These are phyloP conservation scores for Gynochthodes officinalis DNA, from an alignment of 257 asterid genomes.

Conservation along the genomic window DNA sequence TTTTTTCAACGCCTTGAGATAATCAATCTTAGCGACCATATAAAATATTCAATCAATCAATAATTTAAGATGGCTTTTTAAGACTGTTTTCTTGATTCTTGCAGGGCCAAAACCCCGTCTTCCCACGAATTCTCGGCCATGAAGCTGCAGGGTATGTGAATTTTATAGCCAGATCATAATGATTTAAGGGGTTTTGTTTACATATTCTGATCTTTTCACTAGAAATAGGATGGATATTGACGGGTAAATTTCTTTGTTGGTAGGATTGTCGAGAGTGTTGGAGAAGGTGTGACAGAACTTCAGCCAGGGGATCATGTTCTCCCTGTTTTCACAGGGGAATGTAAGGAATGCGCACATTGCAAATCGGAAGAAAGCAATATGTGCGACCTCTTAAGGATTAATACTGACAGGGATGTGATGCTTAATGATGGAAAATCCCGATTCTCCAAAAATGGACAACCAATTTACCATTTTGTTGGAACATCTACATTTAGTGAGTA, in stretches of 20 bases:
- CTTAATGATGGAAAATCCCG: constrained; percentile 51
- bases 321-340: constrained; percentile 87
- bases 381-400: constrained; percentile 81
- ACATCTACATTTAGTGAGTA: constrained; percentile 76
- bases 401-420: constrained; percentile 72
- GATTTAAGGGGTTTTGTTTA: neutral
- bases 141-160: constrained; percentile 78
- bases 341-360: constrained; percentile 69
- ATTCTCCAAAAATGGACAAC: constrained; percentile 68
- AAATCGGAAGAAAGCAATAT: constrained; percentile 69
- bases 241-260: neutral
- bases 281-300: constrained; percentile 76
- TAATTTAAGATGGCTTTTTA: neutral
- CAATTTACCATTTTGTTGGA: constrained; percentile 73
- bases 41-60: neutral
- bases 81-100: neutral
- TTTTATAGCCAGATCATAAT: neutral
- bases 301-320: constrained; percentile 75
- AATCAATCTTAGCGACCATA: no score
- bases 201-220: neutral
- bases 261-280: constrained; percentile 81
- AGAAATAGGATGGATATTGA: no score
- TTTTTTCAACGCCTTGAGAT: no score
- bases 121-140: constrained; percentile 78
- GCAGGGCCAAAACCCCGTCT: constrained; percentile 68